These are phyloP conservation scores for Arthrocladium fulminans DNA, from an alignment of 2,329 filamentous ascomycete genomes.

Conservation along the genomic window DNA sequence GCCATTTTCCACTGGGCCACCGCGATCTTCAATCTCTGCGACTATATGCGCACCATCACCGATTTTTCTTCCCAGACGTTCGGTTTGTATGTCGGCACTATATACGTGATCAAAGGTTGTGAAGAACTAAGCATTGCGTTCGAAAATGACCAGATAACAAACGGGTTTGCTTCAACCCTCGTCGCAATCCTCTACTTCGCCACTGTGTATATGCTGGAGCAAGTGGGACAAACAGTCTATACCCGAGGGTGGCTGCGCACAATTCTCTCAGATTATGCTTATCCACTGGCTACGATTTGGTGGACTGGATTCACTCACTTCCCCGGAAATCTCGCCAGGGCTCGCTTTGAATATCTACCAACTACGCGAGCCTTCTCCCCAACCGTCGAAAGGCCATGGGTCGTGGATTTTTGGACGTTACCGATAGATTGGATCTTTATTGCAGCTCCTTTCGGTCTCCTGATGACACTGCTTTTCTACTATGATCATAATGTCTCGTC, in stretches of 20 bases:
- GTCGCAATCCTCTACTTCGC: conserved; percentile 46
- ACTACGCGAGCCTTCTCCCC: conserved; percentile 40
- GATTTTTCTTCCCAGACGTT: conserved; percentile 49
- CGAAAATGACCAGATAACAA: conserved; percentile 30
- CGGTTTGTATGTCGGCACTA: conserved; percentile 48
- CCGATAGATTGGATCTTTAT: conserved; percentile 46
- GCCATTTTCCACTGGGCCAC: conserved; percentile 51
- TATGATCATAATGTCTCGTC: conserved; percentile 42
- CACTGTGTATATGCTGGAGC: conserved; percentile 43
- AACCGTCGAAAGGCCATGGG: conserved; percentile 37
- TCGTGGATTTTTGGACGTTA: conserved; percentile 47
- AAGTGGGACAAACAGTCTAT: conserved; percentile 30
- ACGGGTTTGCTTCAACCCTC: conserved; percentile 42
- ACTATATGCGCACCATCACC: conserved; percentile 52
- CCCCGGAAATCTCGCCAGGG: conserved; percentile 36
- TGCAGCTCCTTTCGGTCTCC: conserved; percentile 45
- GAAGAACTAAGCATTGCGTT: conserved; percentile 48
- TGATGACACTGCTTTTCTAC: conserved; percentile 48
- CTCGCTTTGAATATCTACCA: conserved; percentile 36
- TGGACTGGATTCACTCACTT: conserved; percentile 49
- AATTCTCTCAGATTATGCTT: conserved; percentile 9
- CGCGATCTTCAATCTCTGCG: conserved; percentile 44
- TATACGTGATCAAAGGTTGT: conserved; percentile 50
- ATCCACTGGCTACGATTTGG: conserved; percentile 42
- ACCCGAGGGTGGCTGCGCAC: conserved; percentile 1